Base-by-base conservation (phyloP, 345 rosid species). In the Anacardium occidentale region DNA sequence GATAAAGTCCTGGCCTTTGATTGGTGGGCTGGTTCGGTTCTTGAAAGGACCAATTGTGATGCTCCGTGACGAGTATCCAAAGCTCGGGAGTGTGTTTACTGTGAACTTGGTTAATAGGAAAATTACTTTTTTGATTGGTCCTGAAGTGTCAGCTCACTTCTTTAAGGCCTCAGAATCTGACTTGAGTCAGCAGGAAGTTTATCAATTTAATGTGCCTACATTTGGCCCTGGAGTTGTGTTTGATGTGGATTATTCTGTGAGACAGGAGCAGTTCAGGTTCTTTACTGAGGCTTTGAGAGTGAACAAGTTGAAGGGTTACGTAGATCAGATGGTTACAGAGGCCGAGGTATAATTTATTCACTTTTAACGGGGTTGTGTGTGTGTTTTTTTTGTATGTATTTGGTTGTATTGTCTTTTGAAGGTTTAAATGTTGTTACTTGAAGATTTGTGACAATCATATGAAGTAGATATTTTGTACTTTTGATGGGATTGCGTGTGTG, bases 191-290 rank as follows among this genome's bases (percentile, higher is more conserved):
- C 98, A 94, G 79, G 98, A 94, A 74, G 95, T 94, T 1, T 94
- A 94, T 74, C 96, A 88, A 62, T 94, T 94, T 88, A 94, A 94
- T 75, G 98, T 94, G 63, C 98, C 98, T 8, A 89, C 97, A 58
- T 94, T 94, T 67, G 98, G 98, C 21, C 98, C 95, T 8, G 98
- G 98, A 32, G 98, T 94, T 26, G 98, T 94, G 55, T 94, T 94
- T 66, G 98, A 92, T 71, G 98, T 94, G 5, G 96, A 94, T 72
- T 94, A 94, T 72, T 70, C 94, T 1, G 63, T 94, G 29, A 84
- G 98, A 53, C 98, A 92, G 74, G 98, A 94, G 84, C 98, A 94
- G 80, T 94, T 94, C 73, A 86, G 98, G 53, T 94, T 94, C 87
- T 94, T 94, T 70, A 94, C 98, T 0, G 99, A 92, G 83, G 79